Evolutionary conservation across 305 asterid species (phyloP), one percentile per base, ranked within the genome.

Genomic region (Fraxinus sp.): DNA sequence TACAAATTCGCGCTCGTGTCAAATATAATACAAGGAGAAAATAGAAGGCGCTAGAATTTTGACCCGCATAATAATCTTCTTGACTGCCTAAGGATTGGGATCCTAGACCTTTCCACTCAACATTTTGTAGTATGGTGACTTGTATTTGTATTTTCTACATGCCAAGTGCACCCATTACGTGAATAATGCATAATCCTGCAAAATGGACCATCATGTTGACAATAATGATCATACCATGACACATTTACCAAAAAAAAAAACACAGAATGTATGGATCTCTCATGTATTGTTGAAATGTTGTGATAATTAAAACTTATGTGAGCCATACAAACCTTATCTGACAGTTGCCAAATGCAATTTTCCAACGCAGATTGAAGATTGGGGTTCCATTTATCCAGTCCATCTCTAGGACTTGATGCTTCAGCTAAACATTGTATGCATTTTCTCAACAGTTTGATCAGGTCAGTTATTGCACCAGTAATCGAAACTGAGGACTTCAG

Each of bases 311-410:
- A 44, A 41, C 74, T 76, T 8, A 14, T 37, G 32, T 78, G 41
- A 75, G 37, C 81, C 30, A 78, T 39, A 84, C 86, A 75, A 81
- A 89, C 91, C 92, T 89, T 89, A 20, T 83, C 10, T 28, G 92
- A 77, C 24, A 89, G 87, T 46, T 83, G 88, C 18, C 79, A 79
- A 73, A 89, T 88, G 85, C 91, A 89, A 83, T 70, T 89, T 84
- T 89, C 91, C 64, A 89, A 30, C n/a, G 91, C 84, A 86, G 73
- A 78, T 83, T 89, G 92, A 81, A 89, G 85, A 71, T 84, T 86
- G 35, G 78, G 59, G 76, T 84, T 80, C 79, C 82, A 76, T 13
- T 82, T 82, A 49, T 85, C 83, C 4, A 82, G 83, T 33, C 80
- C 83, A 32, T 81, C 86, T 70, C 52, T 46, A 35, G 83, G 81